Percentiles rank a stretch among this genome's conserved stretches.
These are phyloP conservation scores for Iris macrosiphon DNA, from an alignment of 106 monocot species.

Conservation along the genomic window DNA sequence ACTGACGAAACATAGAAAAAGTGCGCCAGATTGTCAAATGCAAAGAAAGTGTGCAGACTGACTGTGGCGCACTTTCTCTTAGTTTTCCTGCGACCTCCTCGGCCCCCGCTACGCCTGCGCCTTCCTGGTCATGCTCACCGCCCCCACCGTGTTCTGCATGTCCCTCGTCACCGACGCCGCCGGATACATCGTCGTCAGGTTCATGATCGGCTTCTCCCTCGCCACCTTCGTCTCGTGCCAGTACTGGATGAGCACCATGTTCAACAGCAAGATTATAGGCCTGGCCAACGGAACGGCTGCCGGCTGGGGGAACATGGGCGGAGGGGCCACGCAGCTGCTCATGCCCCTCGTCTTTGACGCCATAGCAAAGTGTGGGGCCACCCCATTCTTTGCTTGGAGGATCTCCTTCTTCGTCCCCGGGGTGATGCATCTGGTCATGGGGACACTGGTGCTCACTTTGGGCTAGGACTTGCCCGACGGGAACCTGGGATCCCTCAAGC, in stretches of 20 bases:
- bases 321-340: slow-evolving; percentile 37
- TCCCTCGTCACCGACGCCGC: slow-evolving; percentile 8
- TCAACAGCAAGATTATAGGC: slow-evolving; percentile 23
- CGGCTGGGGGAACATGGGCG: slow-evolving; percentile 46
- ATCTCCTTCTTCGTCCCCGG: slow-evolving; percentile 45
- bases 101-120: slow-evolving; percentile 10
- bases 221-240: slow-evolving; percentile 38
- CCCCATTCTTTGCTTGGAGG: slow-evolving; percentile 32
- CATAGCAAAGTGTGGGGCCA: slow-evolving; percentile 15
- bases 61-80: no score
- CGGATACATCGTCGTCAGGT: slow-evolving; percentile 18
- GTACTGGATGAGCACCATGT: slow-evolving; percentile 58
- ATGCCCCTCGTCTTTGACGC: slow-evolving; percentile 34
- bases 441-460: slow-evolving; percentile 11
- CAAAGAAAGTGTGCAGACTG: no score
- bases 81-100: background rate
- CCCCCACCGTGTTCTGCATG: slow-evolving; percentile 29
- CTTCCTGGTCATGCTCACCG: slow-evolving; percentile 24
- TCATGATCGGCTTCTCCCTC: slow-evolving; percentile 37
- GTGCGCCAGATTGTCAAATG: no score
- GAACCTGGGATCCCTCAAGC: slow-evolving; percentile 19
- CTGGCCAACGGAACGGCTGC: slow-evolving; percentile 23
- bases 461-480: slow-evolving; percentile 38
- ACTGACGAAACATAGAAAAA: no score
- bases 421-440: slow-evolving; percentile 20